Conservation (phyloP, 371 early-diverging fungal species). For the Capillidium rhysosporum region DNA sequence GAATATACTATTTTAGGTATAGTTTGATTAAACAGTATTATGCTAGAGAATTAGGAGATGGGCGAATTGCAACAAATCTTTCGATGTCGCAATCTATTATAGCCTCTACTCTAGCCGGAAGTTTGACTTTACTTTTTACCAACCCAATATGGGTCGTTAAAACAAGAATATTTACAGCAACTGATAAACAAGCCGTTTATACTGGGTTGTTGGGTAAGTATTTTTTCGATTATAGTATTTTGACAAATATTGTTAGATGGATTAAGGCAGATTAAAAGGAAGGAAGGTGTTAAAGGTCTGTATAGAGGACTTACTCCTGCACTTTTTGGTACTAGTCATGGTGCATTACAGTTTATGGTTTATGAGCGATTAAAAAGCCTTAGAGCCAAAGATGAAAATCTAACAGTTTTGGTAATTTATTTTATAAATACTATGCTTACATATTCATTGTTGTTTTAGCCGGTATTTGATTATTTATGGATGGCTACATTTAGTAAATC, state of each 20-base stretch:
- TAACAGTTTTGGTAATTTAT: background rate
- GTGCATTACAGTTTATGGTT: slow-evolving; percentile 90
- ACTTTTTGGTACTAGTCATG: slow-evolving; percentile 79
- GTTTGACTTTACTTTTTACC: slow-evolving; percentile 56
- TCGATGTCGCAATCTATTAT: slow-evolving; percentile 55
- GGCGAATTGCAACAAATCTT: slow-evolving; percentile 9
- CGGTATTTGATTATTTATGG: slow-evolving; percentile 49
- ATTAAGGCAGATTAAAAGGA: slow-evolving; percentile 26
- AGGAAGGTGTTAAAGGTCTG: slow-evolving; percentile 67
- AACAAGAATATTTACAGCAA: slow-evolving; percentile 75
- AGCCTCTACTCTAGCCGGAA: slow-evolving; percentile 65
- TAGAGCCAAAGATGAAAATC: background rate
- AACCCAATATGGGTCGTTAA: slow-evolving; percentile 94
- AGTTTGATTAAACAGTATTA: slow-evolving; percentile 51
- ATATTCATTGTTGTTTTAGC: slow-evolving; percentile 6
- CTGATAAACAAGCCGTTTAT: slow-evolving; percentile 43
- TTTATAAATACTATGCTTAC: background rate
- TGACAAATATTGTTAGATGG: slow-evolving; percentile 23
- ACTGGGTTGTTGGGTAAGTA: slow-evolving; percentile 33
- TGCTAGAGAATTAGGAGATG: slow-evolving; percentile 22
- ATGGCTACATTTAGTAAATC: slow-evolving; percentile 81
- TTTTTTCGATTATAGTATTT: background rate
- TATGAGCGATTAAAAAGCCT: slow-evolving; percentile 79
- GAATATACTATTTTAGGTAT: slow-evolving; percentile 24
- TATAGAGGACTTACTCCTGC: slow-evolving; percentile 80